Evolutionary conservation across 2,329 filamentous ascomycete species (phyloP).

Genomic region (Thielaviopsis euricoi): DNA sequence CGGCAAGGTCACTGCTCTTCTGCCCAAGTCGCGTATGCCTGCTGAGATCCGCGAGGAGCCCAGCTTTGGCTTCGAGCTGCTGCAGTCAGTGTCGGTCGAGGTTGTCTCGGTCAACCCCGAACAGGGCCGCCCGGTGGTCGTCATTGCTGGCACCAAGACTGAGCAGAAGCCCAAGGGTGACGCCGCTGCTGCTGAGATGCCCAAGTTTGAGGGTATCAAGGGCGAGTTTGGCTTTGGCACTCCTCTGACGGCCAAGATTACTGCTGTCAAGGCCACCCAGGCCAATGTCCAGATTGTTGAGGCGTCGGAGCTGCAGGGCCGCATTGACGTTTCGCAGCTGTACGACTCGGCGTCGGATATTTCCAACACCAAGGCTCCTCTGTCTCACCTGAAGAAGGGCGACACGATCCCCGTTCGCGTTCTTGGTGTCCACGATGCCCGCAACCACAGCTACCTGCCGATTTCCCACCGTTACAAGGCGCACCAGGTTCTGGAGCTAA

Average conservation of each 20-base stretch:
- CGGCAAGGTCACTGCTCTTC: slow-evolving; percentile 56
- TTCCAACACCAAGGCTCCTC: slow-evolving; percentile 60
- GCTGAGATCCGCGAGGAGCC: slow-evolving; percentile 50
- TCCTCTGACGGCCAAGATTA: slow-evolving; percentile 58
- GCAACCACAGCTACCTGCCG: slow-evolving; percentile 79
- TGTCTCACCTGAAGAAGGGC: slow-evolving; percentile 42
- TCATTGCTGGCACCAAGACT: slow-evolving; percentile 29
- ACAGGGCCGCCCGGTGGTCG: slow-evolving; percentile 48
- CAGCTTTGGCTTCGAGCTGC: slow-evolving; percentile 63
- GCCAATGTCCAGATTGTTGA: slow-evolving; percentile 80
- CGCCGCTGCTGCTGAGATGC: slow-evolving; percentile 14
- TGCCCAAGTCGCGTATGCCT: slow-evolving; percentile 64
- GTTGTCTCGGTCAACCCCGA: slow-evolving; percentile 57
- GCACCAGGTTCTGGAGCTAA: slow-evolving; percentile 75
- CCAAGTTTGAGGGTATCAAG: slow-evolving; percentile 22
- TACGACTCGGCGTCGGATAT: slow-evolving; percentile 86
- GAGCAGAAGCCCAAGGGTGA: slow-evolving; percentile 21
- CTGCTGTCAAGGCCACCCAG: slow-evolving; percentile 80
- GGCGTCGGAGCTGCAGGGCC: slow-evolving; percentile 59
- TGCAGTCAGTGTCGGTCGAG: slow-evolving; percentile 58
- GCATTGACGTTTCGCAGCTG: slow-evolving; percentile 77
- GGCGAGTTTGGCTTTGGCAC: slow-evolving; percentile 61
- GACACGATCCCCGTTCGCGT: slow-evolving; percentile 60
- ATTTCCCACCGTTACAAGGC: slow-evolving; percentile 71
- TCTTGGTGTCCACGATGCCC: slow-evolving; percentile 75